phyloP scores from a whole-genome alignment of 371 early-diverging fungal species.

The Zopfochytrium polystomum region DNA sequence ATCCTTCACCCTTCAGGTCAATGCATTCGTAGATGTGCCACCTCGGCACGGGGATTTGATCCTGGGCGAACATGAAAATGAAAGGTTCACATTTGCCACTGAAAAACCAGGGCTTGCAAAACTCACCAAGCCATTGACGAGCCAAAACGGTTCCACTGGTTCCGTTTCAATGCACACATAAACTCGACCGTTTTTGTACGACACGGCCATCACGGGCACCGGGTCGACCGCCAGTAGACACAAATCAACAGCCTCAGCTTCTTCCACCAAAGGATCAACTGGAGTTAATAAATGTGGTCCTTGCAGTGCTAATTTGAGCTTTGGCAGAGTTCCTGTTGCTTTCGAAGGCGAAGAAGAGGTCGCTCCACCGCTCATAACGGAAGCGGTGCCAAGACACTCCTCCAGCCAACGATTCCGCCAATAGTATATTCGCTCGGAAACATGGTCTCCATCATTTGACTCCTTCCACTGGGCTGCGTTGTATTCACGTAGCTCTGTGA shows the following conservation, averaged over 20 bases:
- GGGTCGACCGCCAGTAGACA: slow-evolving; percentile 1
- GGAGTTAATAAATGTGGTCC: slow-evolving; percentile 13
- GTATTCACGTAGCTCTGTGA: slow-evolving; percentile 3
- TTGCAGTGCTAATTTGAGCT: slow-evolving; percentile 12
- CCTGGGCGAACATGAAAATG: not conserved
- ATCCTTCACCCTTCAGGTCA: no score
- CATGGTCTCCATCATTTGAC: not conserved
- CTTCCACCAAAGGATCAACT: not conserved
- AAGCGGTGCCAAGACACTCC: slow-evolving; percentile 28
- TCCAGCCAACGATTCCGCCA: slow-evolving; percentile 40
- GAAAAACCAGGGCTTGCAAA: not conserved
- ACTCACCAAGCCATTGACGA: not conserved
- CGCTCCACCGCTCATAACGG: not conserved
- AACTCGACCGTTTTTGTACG: slow-evolving; percentile 9
- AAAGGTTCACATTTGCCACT: not conserved
- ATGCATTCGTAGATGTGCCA: no score
- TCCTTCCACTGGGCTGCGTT: slow-evolving; percentile 10
- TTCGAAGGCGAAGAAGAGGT: not conserved
- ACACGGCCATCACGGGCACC: not conserved
- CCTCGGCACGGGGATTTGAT: not conserved
- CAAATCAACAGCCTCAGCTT: slow-evolving; percentile 10
- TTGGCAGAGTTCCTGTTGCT: slow-evolving; percentile 1
- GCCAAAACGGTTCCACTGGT: not conserved
- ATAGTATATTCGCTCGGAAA: slow-evolving; percentile 19
- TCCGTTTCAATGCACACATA: slow-evolving; percentile 14